Conservation (phyloP, 495 filamentous ascomycete species). For the Mytilinidion resinicola region DNA sequence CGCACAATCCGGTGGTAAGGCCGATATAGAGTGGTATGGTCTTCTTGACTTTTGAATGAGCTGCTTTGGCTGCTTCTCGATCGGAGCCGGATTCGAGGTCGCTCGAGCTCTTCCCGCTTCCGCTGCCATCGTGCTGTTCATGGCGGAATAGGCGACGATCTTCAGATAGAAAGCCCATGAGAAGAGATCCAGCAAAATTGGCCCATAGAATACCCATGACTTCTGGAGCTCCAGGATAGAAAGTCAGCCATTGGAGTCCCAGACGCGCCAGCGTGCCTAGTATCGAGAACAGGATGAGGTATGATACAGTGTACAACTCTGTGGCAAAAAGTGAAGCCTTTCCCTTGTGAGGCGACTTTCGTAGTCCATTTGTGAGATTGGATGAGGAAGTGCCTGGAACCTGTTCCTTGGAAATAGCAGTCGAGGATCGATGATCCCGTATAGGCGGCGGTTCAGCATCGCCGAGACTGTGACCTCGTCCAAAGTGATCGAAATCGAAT, state of each 20-base stretch:
- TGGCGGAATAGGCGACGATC: slow-evolving; percentile 69
- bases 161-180: slow-evolving; percentile 83
- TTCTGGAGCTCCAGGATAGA: slow-evolving; percentile 71
- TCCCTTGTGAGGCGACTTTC: not conserved
- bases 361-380: not conserved
- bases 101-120: slow-evolving; percentile 26
- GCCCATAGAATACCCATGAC: slow-evolving; percentile 77
- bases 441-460: slow-evolving; percentile 18
- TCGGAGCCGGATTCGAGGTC: slow-evolving; percentile 32
- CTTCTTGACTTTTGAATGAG: slow-evolving; percentile 52
- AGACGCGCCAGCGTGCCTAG: slow-evolving; percentile 80
- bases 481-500: not conserved
- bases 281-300: slow-evolving; percentile 82
- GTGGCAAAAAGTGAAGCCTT: slow-evolving; percentile 53
- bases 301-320: slow-evolving; percentile 68
- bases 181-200: slow-evolving; percentile 73
- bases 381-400: not conserved
- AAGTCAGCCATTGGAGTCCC: slow-evolving; percentile 73
- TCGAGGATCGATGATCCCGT: not conserved
- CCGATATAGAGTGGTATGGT: slow-evolving; percentile 87
- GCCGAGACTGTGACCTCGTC: not conserved
- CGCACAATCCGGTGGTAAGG: slow-evolving; percentile 89
- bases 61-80: slow-evolving; percentile 12
- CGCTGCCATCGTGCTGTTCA: slow-evolving; percentile 48
- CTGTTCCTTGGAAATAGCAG: not conserved